Evolutionary conservation across 768 basidiomycete species (phyloP).

Genomic region (Paxillus ammoniavirescens): DNA sequence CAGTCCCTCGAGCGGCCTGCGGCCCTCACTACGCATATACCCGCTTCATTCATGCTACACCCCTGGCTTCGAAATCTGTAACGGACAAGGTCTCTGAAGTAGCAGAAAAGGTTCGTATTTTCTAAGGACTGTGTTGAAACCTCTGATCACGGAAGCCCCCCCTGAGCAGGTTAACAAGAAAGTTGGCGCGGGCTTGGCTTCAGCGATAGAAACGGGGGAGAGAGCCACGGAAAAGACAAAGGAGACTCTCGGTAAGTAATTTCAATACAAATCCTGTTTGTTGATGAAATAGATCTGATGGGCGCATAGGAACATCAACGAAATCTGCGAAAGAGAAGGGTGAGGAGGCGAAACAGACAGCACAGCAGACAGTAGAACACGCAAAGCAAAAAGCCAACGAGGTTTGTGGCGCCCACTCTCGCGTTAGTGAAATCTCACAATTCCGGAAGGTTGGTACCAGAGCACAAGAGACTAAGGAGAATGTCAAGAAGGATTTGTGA

Average conservation of each 20-base stretch:
- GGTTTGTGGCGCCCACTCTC: neutral
- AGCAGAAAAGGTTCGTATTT: conserved; percentile 33
- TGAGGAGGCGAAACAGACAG: conserved; percentile 1
- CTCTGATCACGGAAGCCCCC: neutral
- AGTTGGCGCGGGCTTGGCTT: conserved; percentile 38
- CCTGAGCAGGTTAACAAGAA: conserved; percentile 38
- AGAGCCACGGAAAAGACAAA: conserved; percentile 38
- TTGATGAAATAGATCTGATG: neutral
- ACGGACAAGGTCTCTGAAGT: conserved; percentile 40
- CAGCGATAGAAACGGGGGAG: conserved; percentile 42
- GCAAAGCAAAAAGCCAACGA: conserved; percentile 12
- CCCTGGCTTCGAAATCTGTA: conserved; percentile 31
- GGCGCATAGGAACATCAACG: neutral
- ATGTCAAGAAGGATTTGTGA: conserved; percentile 12
- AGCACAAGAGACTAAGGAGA: conserved; percentile 16
- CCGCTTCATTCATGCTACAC: conserved; percentile 32
- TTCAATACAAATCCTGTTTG: neutral
- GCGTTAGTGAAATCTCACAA: neutral
- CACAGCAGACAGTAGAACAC: conserved; percentile 8
- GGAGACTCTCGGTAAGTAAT: conserved; percentile 31
- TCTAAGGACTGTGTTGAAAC: neutral
- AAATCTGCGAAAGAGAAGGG: conserved; percentile 3
- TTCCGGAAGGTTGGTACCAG: conserved; percentile 10
- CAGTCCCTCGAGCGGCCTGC: neutral
- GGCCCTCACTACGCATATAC: neutral